These are phyloP conservation scores for Fusarium decemcellulare DNA, from an alignment of 2,329 filamentous ascomycete species.

Conservation along the genomic window DNA sequence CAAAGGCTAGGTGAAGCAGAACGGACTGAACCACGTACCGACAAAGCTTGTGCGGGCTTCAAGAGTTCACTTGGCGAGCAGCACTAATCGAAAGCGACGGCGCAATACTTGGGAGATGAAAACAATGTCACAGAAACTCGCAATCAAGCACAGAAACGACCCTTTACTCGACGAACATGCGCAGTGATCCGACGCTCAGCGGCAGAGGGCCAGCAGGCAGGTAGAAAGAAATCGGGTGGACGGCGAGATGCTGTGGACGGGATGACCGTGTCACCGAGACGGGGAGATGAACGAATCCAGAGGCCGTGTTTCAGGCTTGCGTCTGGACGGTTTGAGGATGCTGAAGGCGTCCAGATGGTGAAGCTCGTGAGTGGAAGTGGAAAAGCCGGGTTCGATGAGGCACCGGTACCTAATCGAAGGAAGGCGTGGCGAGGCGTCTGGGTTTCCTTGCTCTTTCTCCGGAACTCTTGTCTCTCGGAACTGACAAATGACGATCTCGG, in stretches of 20 bases:
- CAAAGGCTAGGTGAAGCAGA: constrained; percentile 8
- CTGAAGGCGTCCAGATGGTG: constrained; percentile 29
- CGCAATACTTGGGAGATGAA: constrained; percentile 10
- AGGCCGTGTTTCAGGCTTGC: constrained; percentile 47
- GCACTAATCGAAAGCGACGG: background rate
- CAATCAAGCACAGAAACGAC: constrained; percentile 41
- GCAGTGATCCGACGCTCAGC: constrained; percentile 27
- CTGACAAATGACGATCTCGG: constrained; percentile 9
- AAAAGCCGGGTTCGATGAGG: constrained; percentile 24
- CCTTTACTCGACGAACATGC: constrained; percentile 24
- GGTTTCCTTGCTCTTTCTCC: constrained; percentile 33
- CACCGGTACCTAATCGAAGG: constrained; percentile 18
- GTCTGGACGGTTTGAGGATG: constrained; percentile 41
- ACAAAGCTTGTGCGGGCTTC: constrained; percentile 15
- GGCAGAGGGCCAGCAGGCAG: constrained; percentile 20
- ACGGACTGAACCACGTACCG: constrained; percentile 25
- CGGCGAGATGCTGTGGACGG: constrained; percentile 17
- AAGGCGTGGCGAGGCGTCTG: constrained; percentile 25
- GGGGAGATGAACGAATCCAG: constrained; percentile 36
- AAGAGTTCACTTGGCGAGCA: constrained; percentile 15
- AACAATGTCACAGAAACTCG: constrained; percentile 34
- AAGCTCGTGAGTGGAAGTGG: constrained; percentile 28
- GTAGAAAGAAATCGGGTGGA: constrained; percentile 24
- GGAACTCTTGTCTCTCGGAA: background rate
- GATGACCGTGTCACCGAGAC: constrained; percentile 37